Percentiles rank a stretch among this genome's conserved stretches.
Evolutionary conservation across 306 rosid species (phyloP).

Genomic region (Cucurbita ficifolia): DNA sequence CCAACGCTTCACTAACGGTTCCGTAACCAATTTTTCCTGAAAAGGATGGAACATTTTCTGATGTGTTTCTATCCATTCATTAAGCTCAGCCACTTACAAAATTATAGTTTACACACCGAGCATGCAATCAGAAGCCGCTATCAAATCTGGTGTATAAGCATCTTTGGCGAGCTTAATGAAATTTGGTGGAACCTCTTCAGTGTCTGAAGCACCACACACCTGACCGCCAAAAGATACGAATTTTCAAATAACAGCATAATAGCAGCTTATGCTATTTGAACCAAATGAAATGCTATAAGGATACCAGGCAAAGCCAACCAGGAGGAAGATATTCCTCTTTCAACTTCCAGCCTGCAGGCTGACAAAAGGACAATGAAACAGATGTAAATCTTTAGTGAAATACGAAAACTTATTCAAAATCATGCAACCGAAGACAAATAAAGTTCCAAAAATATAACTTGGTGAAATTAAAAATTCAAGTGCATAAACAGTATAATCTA

Average conservation of each 20-base stretch:
- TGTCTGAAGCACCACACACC: conserved; percentile 93
- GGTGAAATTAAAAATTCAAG: neutral
- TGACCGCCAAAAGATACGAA: conserved; percentile 16
- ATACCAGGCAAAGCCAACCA: conserved; percentile 93
- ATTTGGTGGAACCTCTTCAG: conserved; percentile 64
- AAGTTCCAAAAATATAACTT: neutral
- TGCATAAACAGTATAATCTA: neutral
- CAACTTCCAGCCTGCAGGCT: conserved; percentile 91
- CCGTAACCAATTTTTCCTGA: conserved; percentile 98
- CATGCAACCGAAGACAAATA: neutral
- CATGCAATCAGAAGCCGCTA: conserved; percentile 95
- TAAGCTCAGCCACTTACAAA: conserved; percentile 9
- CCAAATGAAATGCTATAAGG: conserved; percentile 6
- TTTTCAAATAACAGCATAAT: neutral
- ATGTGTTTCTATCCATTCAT: neutral
- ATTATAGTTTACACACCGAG: conserved; percentile 47
- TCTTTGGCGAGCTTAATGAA: conserved; percentile 58
- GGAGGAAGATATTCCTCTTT: conserved; percentile 85
- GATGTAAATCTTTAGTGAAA: neutral
- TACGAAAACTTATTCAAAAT: neutral
- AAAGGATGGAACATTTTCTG: conserved; percentile 6
- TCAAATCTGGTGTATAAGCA: conserved; percentile 87
- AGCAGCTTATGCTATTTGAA: conserved; percentile 9
- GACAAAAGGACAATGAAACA: conserved; percentile 22
- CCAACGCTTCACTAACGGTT: conserved; percentile 84